Evolutionary conservation across 345 rosid genomes (phyloP), one percentile per base, ranked within the genome.

Genomic region (Adansonia digitata): DNA sequence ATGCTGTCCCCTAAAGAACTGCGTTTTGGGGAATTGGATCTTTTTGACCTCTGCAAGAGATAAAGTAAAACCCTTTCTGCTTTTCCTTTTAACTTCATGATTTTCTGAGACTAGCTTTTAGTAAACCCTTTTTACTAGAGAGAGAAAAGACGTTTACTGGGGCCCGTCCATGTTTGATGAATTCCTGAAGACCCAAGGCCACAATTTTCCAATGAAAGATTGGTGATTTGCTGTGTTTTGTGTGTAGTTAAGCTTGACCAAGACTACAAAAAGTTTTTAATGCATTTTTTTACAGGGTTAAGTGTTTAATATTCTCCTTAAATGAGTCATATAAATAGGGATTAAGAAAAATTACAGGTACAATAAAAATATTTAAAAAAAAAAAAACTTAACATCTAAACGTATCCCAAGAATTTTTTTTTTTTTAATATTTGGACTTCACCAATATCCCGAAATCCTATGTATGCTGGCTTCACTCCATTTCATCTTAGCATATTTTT

Each of bases 1-100:
- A 74, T 72, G 83, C 26, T 78, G 84, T 82, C 84, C 61, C 75
- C 68, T 64, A 82, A 83, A 79, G 82, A 67, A 49, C 22, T 15
- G 1, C 17, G 76, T 80, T 86, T 76, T 75, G 75, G 88, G 85
- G 77, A 82, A 84, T 82, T 77, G 85, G 73, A 83, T 59, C 86
- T 78, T 85, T 82, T 85, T 85, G 89, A 87, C 88, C 81, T 81
- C 84, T 74, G 43, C 69, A 72, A 10, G 71, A 74, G 61, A 45
- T 74, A 80, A 82, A 83, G 79, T 49, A 63, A 64, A 74, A 77
- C 62, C 64, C 81, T 81, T 80, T 75, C 63, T 76, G 70, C 71
- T 12, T 76, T 77, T 78, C 80, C 78, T 82, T 75, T 40, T n/a
- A n/a, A 14, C 17, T 71, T 75, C 49, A 42, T 78, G 81, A 57